Percentiles rank a stretch among this genome's conserved stretches.
These are phyloP conservation scores for Mycena sanguinolenta DNA, from an alignment of 768 basidiomycete species.

Conservation along the genomic window DNA sequence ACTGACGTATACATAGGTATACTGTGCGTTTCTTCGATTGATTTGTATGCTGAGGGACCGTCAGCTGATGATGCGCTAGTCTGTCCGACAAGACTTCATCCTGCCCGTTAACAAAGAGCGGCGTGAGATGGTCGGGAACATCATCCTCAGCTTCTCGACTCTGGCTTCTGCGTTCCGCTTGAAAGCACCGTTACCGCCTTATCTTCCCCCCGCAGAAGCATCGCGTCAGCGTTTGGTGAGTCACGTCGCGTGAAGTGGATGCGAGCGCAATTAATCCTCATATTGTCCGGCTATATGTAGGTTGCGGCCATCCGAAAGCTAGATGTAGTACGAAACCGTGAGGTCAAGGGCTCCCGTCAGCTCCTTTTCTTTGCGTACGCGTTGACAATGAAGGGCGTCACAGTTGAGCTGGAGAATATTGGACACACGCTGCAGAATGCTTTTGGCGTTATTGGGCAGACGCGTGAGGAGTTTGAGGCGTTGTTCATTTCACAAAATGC, in stretches of 20 bases:
- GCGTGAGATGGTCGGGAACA: constrained; percentile 95
- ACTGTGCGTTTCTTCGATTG: constrained; percentile 62
- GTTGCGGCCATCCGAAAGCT: constrained; percentile 86
- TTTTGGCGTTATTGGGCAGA: constrained; percentile 93
- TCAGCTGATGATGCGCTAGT: constrained; percentile 56
- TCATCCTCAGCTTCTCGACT: constrained; percentile 89
- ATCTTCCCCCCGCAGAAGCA: constrained; percentile 92
- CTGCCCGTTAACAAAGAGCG: constrained; percentile 90
- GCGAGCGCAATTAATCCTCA: background rate
- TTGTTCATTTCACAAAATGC: constrained; percentile 63
- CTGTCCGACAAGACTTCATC: constrained; percentile 88
- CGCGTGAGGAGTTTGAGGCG: constrained; percentile 84
- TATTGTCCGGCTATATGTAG: constrained; percentile 49
- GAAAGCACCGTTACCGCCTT: constrained; percentile 95
- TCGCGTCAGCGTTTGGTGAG: constrained; percentile 83
- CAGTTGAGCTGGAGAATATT: constrained; percentile 86
- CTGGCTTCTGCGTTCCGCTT: constrained; percentile 84
- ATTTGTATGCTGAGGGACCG: background rate
- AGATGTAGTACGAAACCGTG: constrained; percentile 89
- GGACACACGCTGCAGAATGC: constrained; percentile 87
- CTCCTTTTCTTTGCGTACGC: constrained; percentile 96
- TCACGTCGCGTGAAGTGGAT: background rate
- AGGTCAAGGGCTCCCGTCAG: constrained; percentile 85
- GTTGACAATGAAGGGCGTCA: constrained; percentile 94
- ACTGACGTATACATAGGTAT: constrained; percentile 62